A percentile compares a stretch with the other conserved stretches of the same genome.
Conservation (phyloP, 2,329 filamentous ascomycete species). For the Neonectria hederae region DNA sequence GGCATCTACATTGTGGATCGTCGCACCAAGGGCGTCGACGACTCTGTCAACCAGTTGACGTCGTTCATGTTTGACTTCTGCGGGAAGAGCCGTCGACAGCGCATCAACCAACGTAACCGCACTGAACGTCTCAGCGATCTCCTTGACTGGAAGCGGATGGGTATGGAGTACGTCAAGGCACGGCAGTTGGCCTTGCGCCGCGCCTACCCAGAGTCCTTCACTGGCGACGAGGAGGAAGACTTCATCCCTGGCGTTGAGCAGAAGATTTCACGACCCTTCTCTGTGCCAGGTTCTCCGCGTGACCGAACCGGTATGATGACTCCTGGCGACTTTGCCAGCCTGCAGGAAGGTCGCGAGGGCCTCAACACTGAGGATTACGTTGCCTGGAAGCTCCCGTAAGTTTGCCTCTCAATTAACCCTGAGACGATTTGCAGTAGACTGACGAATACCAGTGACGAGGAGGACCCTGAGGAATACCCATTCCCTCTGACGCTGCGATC, state of each 20-base stretch:
- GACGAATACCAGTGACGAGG: conserved; percentile 75
- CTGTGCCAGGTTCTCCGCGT: conserved; percentile 90
- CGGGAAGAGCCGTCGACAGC: conserved; percentile 91
- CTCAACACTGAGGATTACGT: conserved; percentile 97
- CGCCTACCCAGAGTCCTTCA: conserved; percentile 90
- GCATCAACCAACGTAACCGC: conserved; percentile 98
- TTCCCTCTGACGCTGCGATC: conserved; percentile 67
- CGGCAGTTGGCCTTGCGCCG: conserved; percentile 89
- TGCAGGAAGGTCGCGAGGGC: conserved; percentile 94
- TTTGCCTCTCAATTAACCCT: conserved; percentile 43
- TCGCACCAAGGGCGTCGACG: conserved; percentile 92
- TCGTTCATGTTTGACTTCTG: conserved; percentile 91
- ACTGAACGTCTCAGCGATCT: conserved; percentile 95
- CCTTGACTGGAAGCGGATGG: conserved; percentile 99
- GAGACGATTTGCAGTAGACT: conserved; percentile 16
- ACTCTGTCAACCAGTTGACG: conserved; percentile 94
- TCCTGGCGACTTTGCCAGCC: conserved; percentile 93
- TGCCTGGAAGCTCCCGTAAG: conserved; percentile 97
- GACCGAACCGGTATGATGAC: conserved; percentile 98
- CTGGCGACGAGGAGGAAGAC: conserved; percentile 81
- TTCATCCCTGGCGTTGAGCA: conserved; percentile 93
- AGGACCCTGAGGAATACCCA: conserved; percentile 81
- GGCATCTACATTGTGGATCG: conserved; percentile 99
- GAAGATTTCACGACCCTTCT: conserved; percentile 95
- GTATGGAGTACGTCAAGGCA: conserved; percentile 98